A percentile compares a stretch with the other conserved stretches of the same genome.
Evolutionary conservation across 2,329 filamentous ascomycete species (phyloP).

Genomic region (Trichoderma sp.): DNA sequence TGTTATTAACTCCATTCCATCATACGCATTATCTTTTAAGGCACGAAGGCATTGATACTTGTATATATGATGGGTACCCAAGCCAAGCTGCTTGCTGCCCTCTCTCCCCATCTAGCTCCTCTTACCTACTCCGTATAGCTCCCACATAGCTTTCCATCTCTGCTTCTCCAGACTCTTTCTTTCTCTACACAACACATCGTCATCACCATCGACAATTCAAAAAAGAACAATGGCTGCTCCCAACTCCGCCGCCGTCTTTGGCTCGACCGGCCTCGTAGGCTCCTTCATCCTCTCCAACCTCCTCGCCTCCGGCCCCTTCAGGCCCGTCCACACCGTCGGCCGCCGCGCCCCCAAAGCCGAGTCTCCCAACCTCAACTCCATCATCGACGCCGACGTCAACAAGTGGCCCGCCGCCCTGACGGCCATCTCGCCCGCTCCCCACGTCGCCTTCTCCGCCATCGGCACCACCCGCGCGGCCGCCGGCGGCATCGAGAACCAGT

Average conservation of each 20-base stretch:
- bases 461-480: slow-evolving; percentile 76
- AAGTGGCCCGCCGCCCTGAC: slow-evolving; percentile 65
- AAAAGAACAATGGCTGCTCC: slow-evolving; percentile 8
- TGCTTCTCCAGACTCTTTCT: background rate
- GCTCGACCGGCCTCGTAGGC: slow-evolving; percentile 68
- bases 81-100: background rate
- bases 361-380: slow-evolving; percentile 57
- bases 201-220: background rate
- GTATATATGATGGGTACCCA: background rate
- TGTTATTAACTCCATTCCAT: background rate
- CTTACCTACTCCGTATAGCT: background rate
- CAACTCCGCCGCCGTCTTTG: slow-evolving; percentile 50
- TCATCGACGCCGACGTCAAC: slow-evolving; percentile 64
- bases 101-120: background rate
- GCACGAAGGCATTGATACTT: too few relatives aligned
- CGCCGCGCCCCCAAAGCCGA: slow-evolving; percentile 59
- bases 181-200: background rate
- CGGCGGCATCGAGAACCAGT: slow-evolving; percentile 74
- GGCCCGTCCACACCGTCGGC: slow-evolving; percentile 60
- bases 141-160: background rate
- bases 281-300: slow-evolving; percentile 69
- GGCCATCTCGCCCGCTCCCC: slow-evolving; percentile 52
- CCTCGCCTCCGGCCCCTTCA: slow-evolving; percentile 51
- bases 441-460: slow-evolving; percentile 71
- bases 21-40: background rate